Evolutionary conservation across 2,329 filamentous ascomycete species (phyloP), one percentile per base, ranked within the genome.

Genomic region (Fusarium tjaetaba): DNA sequence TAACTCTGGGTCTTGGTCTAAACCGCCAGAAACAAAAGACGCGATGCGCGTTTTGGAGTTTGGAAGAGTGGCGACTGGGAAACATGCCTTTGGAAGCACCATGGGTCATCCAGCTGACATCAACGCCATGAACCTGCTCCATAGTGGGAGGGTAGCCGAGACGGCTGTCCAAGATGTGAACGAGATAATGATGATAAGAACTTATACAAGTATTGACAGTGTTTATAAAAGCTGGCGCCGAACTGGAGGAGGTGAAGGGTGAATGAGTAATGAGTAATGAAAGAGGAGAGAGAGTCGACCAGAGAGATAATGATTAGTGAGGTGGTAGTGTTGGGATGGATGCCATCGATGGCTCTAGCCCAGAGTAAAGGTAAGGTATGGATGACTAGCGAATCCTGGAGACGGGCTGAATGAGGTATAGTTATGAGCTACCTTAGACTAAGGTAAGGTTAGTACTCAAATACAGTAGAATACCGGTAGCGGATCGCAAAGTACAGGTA

Each of bases 31-130:
- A 30, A n/a, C 32, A n/a, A 46, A 34, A 32, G 56, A 58, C 57
- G 65, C 42, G 56, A 68, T 66, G 65, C 51, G 72, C 60, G 66
- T 77, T 61, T 63, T 62, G 36, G 43, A 53, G 49, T 64, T 49
- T 63, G 56, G 65, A 57, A 38, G 51, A 74, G 76, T 78, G 75
- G 75, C 73, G 74, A 76, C 30, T 68, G 22, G 48, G 49, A 60
- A 61, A 83, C 88, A 83, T 87, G 94, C 94, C 94, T 92, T 93
- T 95, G 73, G 91, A 90, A 77, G 92, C 90, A 80, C 93, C 93
- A 83, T 96, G 93, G 77, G 88, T 88, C 86, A 97, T 93, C 94
- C 94, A 97, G 83, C 93, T 95, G 80, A 97, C 94, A 84, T 97
- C 94, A 79, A 97, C 89, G 75, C 92, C 92, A 81, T 94, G 91